Evolutionary conservation across 2,329 filamentous ascomycete genomes (phyloP), one percentile per base, ranked within the genome.

Genomic region (Podosphaera leucotricha): DNA sequence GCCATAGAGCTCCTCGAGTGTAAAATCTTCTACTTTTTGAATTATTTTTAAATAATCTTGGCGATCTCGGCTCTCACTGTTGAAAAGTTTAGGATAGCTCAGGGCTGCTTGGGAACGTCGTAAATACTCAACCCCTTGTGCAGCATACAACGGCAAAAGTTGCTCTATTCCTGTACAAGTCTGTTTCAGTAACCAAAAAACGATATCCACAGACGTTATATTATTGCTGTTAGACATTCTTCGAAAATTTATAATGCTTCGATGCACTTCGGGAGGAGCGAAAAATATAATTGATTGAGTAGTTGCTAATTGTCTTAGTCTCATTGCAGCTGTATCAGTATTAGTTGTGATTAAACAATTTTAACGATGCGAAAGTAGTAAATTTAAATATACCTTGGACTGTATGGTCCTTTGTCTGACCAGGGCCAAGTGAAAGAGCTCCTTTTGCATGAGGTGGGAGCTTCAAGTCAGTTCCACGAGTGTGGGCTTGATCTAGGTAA

Each of bases 101-200:
- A 60, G 51, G 0, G 60, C 54, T 0, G 70, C 68, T 43, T 77
- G 62, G 0, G 60, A 64, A 1, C 73, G 67, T 1, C 63, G 63
- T 46, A 73, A 72, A 48, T 71, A 80, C 46, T 78, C 71, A 1
- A 61, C 55, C 0, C 75, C 73, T 52, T 81, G 75, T 0, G 72
- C 62, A 3, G 66, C 61, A 48, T 76, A 74, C 0, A 80, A 60
- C 0, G 67, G 62, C 41, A 70, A 66, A 0, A 78, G 54, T 24
- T 76, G 67, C 46, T 77, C 70, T 19, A 71, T 75, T 0, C 59
- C 64, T 7, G 60, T 56, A 46, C 76, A 80, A 0, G 73, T 77
- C 44, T 78, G 71, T 38, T 76, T 64, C 0, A 81, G 61, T 0
- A 80, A 62, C 77, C 77, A 80, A 4, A 54, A 52, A 1, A 79